phyloP scores from a whole-genome alignment of 2,329 filamentous ascomycete species.

The Clonostachys byssicola region DNA sequence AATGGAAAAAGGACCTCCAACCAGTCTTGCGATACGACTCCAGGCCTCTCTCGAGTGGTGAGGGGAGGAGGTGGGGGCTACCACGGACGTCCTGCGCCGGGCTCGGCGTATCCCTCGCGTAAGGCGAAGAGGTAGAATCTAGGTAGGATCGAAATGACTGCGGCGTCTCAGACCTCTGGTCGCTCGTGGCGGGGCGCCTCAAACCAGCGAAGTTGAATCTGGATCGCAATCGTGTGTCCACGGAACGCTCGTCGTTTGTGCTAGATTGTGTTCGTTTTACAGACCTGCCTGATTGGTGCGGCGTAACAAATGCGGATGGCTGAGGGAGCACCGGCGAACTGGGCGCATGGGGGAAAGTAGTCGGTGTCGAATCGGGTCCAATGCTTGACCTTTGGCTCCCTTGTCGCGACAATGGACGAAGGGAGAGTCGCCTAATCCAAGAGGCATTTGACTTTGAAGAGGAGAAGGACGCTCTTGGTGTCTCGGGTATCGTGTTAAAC shows the following conservation, averaged over 20 bases:
- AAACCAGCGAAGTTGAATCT: conserved; percentile 62
- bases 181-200: conserved; percentile 72
- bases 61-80: conserved; percentile 17
- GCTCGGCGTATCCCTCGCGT: conserved; percentile 7
- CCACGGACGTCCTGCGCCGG: too few relatives aligned
- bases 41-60: conserved; percentile 12
- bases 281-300: conserved; percentile 66
- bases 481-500: conserved; percentile 33
- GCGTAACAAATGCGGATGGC: conserved; percentile 26
- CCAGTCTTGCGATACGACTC: conserved; percentile 8
- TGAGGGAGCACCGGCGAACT: conserved; percentile 57
- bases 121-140: conserved; percentile 4
- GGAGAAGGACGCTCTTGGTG: conserved; percentile 51
- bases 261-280: conserved; percentile 67
- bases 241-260: conserved; percentile 36
- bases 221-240: conserved; percentile 40
- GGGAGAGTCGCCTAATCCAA: conserved; percentile 70
- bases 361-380: conserved; percentile 60
- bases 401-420: conserved; percentile 60
- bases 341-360: conserved; percentile 64
- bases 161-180: conserved; percentile 69
- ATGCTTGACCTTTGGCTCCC: conserved; percentile 62
- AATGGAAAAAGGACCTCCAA: conserved; percentile 58
- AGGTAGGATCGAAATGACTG: conserved; percentile 31
- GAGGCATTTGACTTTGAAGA: conserved; percentile 47